These are phyloP conservation scores for Triticum timopheevii DNA, from an alignment of 176 grass and related monocot species.

Conservation along the genomic window DNA sequence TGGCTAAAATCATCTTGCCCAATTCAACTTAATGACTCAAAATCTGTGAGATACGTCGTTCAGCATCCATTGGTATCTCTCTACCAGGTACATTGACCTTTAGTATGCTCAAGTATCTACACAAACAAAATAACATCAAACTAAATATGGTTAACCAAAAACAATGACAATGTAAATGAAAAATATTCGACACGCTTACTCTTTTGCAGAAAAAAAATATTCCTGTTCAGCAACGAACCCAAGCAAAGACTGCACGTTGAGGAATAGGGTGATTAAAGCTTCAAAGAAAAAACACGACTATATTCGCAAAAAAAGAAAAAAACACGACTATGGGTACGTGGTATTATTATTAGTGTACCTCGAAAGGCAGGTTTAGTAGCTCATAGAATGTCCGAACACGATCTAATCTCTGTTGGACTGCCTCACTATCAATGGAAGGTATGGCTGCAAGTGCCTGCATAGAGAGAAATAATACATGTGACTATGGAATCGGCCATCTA, in stretches of 20 bases:
- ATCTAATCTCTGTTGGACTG: slow-evolving; percentile 86
- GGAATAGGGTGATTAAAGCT: slow-evolving; percentile 17
- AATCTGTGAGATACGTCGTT: slow-evolving; percentile 66
- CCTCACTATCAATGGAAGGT: slow-evolving; percentile 81
- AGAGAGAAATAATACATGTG: slow-evolving; percentile 10
- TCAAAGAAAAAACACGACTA: slow-evolving; percentile 9
- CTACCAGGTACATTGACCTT: slow-evolving; percentile 89
- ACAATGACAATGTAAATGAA: not conserved
- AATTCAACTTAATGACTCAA: slow-evolving; percentile 47
- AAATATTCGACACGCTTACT: slow-evolving; percentile 50
- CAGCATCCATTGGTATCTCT: slow-evolving; percentile 81
- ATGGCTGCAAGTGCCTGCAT: slow-evolving; percentile 91
- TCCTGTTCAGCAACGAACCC: slow-evolving; percentile 82
- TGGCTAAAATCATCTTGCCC: not conserved
- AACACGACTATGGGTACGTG: slow-evolving; percentile 14
- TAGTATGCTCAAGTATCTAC: slow-evolving; percentile 71
- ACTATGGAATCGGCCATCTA: not conserved
- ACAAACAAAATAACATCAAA: not conserved
- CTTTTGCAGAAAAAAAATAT: slow-evolving; percentile 75
- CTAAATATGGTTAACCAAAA: not conserved
- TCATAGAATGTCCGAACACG: slow-evolving; percentile 85
- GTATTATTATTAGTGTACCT: slow-evolving; percentile 39
- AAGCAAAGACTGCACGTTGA: slow-evolving; percentile 67
- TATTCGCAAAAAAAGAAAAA: not conserved
- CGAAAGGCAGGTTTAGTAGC: slow-evolving; percentile 86